phyloP scores from a whole-genome alignment of 257 asterid species.

The Perilla frutescens region DNA sequence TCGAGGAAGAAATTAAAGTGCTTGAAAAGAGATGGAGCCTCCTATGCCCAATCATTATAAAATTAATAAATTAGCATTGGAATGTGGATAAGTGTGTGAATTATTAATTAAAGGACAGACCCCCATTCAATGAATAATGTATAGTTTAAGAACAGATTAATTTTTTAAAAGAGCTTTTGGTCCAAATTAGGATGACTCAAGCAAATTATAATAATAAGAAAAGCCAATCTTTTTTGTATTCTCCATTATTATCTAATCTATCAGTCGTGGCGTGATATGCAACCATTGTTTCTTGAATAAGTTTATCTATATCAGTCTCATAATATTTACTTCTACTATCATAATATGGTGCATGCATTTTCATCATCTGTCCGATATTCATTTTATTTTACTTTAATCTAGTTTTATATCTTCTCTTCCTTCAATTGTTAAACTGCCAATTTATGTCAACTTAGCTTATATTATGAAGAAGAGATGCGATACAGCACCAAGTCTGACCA shows the following conservation, averaged over 20 bases:
- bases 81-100: conserved; percentile 16
- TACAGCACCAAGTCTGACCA: conserved; percentile 56
- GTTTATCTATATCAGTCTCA: too few relatives aligned
- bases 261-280: too few relatives aligned
- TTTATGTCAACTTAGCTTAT: too few relatives aligned
- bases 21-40: not conserved
- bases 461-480: conserved; percentile 77
- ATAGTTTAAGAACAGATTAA: conserved; percentile 49
- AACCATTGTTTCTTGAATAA: too few relatives aligned
- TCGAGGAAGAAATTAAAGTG: too few relatives aligned
- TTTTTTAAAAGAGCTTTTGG: conserved; percentile 2
- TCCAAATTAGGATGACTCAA: conserved; percentile 4
- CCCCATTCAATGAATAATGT: too few relatives aligned
- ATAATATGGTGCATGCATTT: too few relatives aligned
- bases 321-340: too few relatives aligned
- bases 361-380: too few relatives aligned
- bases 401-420: too few relatives aligned
- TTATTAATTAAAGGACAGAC: conserved; percentile 55
- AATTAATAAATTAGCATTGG: conserved; percentile 35
- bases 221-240: not conserved
- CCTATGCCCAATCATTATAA: not conserved
- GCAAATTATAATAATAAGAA: not conserved
- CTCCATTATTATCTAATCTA: not conserved
- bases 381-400: too few relatives aligned
- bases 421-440: too few relatives aligned